phyloP scores from a whole-genome alignment of 1,139 yeast species.

The Cylindricascospora bacillispora region DNA sequence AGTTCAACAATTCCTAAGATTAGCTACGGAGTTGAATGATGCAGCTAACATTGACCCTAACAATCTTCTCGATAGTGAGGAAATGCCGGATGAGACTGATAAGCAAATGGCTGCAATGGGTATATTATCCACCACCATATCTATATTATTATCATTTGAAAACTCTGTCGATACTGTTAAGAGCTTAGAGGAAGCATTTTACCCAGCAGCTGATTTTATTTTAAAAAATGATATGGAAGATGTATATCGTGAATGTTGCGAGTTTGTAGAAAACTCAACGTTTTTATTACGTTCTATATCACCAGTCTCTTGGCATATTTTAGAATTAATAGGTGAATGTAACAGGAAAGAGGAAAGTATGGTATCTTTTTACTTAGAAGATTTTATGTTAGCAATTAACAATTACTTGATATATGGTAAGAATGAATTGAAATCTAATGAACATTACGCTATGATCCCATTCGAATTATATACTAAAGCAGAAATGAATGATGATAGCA shows the following conservation, averaged over 20 bases:
- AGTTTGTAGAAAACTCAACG: constrained; percentile 74
- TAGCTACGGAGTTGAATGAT: constrained; percentile 58
- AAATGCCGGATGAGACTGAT: constrained; percentile 40
- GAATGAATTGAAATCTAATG: constrained; percentile 32
- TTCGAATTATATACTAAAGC: constrained; percentile 22
- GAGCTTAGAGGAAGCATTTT: constrained; percentile 57
- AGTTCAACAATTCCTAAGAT: constrained; percentile 65
- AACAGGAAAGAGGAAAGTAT: constrained; percentile 42
- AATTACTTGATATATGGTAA: constrained; percentile 69
- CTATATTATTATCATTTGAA: constrained; percentile 79
- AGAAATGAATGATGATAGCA: constrained; percentile 22
- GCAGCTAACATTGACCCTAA: constrained; percentile 41
- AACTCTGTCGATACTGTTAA: constrained; percentile 57
- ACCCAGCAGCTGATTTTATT: constrained; percentile 62
- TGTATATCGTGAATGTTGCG: constrained; percentile 71
- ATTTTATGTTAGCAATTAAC: constrained; percentile 60
- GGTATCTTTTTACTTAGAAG: constrained; percentile 53
- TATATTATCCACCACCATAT: constrained; percentile 71
- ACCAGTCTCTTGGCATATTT: constrained; percentile 64
- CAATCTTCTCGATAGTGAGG: constrained; percentile 35
- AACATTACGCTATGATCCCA: constrained; percentile 21
- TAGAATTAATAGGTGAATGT: constrained; percentile 41
- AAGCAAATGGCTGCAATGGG: constrained; percentile 86
- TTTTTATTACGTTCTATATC: constrained; percentile 62
- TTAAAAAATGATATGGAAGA: constrained; percentile 57